Base-by-base conservation (phyloP, 2,329 filamentous ascomycete genomes). In the Pezicula carpinea region DNA sequence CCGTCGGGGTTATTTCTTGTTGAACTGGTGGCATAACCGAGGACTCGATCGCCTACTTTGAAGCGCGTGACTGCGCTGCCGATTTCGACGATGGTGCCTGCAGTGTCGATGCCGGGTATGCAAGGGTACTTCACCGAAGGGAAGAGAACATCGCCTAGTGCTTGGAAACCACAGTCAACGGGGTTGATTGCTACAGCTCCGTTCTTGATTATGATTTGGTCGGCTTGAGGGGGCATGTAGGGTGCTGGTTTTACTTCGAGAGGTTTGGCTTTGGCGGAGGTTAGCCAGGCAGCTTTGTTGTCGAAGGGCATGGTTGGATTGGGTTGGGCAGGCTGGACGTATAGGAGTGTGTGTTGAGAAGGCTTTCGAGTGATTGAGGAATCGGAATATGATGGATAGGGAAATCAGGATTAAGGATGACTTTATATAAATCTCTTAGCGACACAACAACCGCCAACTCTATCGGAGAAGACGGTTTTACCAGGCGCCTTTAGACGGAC, bases 71-170 rank as follows among this genome's bases (percentile, higher is more conserved):
- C 48, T 3, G 29, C 40, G 49, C 69, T 57, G 23, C 78, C 77
- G 19, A 79, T 68, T 26, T 73, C 70, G 32, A 78, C 54, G 38
- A 81, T 69, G 47, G 71, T 72, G 34, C 79, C 78, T 3, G 79
- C 72, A 29, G 76, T 74, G 52, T 82, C 78, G 7, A 73, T 77
- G 15, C 68, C 70, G 3, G 75, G 66, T 13, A 80, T 54, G 13
- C 48, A 50, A 7, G 66, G 68, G 36, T 63, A 64, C 14, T 50
- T 46, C 1, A 51, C 22, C 44, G 43, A 50, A 3, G 47, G 19
- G 23, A 50, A 52, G 22, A 49, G 40, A 5, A 47, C 26, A 10
- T 36, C n/a, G n/a, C 48, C 50, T 4, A 35, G 36, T 15, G 21
- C 15, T 22, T 46, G 36, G 8, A 29, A 8, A 7, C 41, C 22